phyloP scores from a whole-genome alignment of 2,329 filamentous ascomycete genomes.

The Colletotrichum musae region DNA sequence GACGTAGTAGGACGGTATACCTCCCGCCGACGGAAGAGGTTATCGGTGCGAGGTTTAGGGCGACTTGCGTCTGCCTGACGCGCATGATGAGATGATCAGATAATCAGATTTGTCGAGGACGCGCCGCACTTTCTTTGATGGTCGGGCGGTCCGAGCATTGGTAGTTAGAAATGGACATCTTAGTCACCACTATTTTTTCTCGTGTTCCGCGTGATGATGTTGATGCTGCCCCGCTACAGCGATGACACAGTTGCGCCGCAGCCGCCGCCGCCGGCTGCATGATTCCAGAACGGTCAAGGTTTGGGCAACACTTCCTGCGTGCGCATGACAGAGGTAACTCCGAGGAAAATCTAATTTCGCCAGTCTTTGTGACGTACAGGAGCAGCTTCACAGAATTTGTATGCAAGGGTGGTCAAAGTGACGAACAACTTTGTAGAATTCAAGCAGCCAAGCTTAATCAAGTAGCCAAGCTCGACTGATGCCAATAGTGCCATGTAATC shows the following conservation, averaged over 20 bases:
- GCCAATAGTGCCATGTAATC: neutral
- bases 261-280: neutral
- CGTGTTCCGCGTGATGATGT: neutral
- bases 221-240: too few species aligned
- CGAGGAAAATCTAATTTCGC: neutral
- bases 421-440: neutral
- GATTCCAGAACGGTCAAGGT: conserved; percentile 3
- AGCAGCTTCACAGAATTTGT: neutral
- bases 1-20: conserved; percentile 41
- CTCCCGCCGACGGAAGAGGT: conserved; percentile 35
- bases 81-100: conserved; percentile 33
- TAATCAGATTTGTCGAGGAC: conserved; percentile 6
- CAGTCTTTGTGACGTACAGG: neutral
- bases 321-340: neutral
- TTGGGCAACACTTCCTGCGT: neutral
- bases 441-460: too few species aligned
- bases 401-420: neutral
- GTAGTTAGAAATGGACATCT: conserved; percentile 25
- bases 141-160: conserved; percentile 10
- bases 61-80: conserved; percentile 39
- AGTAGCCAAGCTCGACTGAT: too few species aligned
- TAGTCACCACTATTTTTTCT: neutral
- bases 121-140: conserved; percentile 27
- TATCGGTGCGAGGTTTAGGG: conserved; percentile 37
- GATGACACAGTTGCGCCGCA: too few species aligned